Conservation (phyloP, 257 asterid genomes). For the Solanum virginianum region DNA sequence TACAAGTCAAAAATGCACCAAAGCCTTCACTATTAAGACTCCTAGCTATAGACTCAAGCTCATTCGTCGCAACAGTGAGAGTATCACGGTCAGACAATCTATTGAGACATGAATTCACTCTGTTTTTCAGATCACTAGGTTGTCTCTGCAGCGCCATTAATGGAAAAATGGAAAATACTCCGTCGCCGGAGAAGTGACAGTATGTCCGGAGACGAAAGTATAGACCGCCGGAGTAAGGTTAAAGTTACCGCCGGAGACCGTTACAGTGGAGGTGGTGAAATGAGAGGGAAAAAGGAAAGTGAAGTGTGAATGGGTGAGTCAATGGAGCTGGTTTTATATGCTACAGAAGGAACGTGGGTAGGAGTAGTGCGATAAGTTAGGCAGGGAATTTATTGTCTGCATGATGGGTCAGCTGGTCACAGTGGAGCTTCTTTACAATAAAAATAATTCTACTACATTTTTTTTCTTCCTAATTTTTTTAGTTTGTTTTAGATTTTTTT, state of each 20-base stretch:
- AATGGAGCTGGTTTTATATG: conserved; percentile 24
- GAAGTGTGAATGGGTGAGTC: not conserved
- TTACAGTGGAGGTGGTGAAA: not conserved
- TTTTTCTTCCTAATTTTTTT: too few species aligned
- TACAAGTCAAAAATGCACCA: conserved; percentile 49
- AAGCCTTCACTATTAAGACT: conserved; percentile 35
- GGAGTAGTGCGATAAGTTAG: not conserved
- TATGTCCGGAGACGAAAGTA: conserved; percentile 5
- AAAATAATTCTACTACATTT: not conserved
- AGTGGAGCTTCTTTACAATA: not conserved
- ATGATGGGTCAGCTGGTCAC: not conserved
- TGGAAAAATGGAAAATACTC: not conserved
- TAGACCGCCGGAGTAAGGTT: not conserved
- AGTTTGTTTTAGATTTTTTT: too few species aligned
- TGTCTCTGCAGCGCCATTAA: conserved; percentile 28
- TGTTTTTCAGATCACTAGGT: conserved; percentile 36
- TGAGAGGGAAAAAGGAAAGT: not conserved
- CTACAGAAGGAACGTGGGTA: conserved; percentile 26
- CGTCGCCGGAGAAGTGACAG: conserved; percentile 3
- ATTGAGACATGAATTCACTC: conserved; percentile 55
- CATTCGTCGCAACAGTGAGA: conserved; percentile 49
- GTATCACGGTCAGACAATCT: conserved; percentile 82
- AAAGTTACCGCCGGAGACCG: not conserved
- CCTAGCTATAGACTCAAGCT: conserved; percentile 62
- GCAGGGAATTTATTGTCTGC: not conserved